These are phyloP conservation scores for Pyracantha coccinea DNA, from an alignment of 331 rosid genomes.

Conservation along the genomic window DNA sequence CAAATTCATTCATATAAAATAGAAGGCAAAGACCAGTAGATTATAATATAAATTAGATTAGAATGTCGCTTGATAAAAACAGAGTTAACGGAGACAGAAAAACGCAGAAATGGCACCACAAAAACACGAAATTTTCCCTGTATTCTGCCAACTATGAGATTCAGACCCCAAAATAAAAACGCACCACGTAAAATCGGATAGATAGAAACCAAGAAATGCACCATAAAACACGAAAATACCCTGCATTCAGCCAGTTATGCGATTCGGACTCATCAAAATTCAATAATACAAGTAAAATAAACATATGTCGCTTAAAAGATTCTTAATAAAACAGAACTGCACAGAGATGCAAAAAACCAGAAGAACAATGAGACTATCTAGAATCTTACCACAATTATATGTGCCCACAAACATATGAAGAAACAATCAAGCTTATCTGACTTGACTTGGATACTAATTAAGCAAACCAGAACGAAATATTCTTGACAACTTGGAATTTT, in stretches of 20 bases:
- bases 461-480: conserved; percentile 6
- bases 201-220: conserved; percentile 5
- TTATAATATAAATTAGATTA: too few relatives aligned
- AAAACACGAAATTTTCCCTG: neutral
- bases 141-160: neutral
- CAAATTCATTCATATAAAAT: conserved; percentile 12
- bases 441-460: neutral
- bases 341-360: neutral
- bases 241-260: neutral
- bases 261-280: conserved; percentile 12
- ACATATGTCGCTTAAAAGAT: neutral
- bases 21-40: too few relatives aligned
- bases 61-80: neutral
- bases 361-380: neutral
- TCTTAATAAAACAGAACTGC: neutral
- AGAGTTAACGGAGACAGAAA: conserved; percentile 4
- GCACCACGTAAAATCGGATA: neutral
- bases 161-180: neutral
- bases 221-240: neutral
- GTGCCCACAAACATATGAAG: neutral
- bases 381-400: neutral
- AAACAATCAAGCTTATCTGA: neutral
- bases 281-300: conserved; percentile 2
- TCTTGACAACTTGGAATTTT: conserved; percentile 2
- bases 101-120: conserved; percentile 4